Percentiles rank a stretch among this genome's conserved stretches.
Conservation (phyloP, 1,284 basidiomycete species). For the Vanrija pseudolonga region DNA sequence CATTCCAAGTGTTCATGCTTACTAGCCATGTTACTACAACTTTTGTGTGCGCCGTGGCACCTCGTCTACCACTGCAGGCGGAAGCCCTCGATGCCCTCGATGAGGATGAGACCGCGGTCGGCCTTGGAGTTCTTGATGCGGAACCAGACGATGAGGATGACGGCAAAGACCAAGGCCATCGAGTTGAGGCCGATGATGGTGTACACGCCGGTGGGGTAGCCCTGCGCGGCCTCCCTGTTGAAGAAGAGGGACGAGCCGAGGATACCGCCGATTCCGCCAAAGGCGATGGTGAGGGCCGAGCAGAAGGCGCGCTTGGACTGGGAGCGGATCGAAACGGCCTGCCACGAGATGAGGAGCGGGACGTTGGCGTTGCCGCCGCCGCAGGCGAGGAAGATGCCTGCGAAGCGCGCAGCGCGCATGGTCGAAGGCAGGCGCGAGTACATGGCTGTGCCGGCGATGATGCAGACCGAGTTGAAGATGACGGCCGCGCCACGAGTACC, state of each 20-base stretch:
- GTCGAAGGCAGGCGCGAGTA: slow-evolving; percentile 9
- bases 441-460: slow-evolving; percentile 11
- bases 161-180: slow-evolving; percentile 21
- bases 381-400: slow-evolving; percentile 49
- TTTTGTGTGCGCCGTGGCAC: neutral
- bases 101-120: slow-evolving; percentile 2
- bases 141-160: slow-evolving; percentile 14
- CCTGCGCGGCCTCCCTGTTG: slow-evolving; percentile 29
- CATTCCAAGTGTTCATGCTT: too few species aligned
- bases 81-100: slow-evolving; percentile 8
- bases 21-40: too few species aligned
- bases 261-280: slow-evolving; percentile 52
- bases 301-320: slow-evolving; percentile 46
- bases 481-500: slow-evolving; percentile 1
- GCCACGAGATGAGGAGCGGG: slow-evolving; percentile 41
- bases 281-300: slow-evolving; percentile 46
- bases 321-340: slow-evolving; percentile 49
- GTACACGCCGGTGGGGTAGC: slow-evolving; percentile 23
- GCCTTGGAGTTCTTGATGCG: slow-evolving; percentile 13
- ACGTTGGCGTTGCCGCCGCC: slow-evolving; percentile 38
- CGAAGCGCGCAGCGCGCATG: slow-evolving; percentile 9
- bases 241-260: slow-evolving; percentile 37
- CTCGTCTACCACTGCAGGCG: slow-evolving; percentile 2
- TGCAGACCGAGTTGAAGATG: slow-evolving; percentile 6
- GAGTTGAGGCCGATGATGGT: slow-evolving; percentile 28